Conservation (phyloP, 192 early-diverging fungal genomes). For the Entomortierella beljakovae region DNA sequence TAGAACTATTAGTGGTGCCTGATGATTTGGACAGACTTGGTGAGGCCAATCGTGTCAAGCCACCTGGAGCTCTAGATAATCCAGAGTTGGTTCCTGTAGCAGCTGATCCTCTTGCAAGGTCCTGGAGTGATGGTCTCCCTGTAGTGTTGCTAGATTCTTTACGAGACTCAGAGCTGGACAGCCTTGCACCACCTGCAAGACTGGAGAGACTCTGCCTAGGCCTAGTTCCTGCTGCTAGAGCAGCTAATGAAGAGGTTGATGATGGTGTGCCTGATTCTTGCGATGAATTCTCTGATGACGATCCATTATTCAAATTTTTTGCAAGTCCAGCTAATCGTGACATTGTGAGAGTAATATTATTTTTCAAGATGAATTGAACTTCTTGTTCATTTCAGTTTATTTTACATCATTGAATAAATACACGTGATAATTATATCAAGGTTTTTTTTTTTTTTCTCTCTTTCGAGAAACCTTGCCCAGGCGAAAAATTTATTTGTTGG, state of each 20-base stretch:
- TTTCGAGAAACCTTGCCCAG: slow-evolving; percentile 37
- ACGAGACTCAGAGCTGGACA: neutral
- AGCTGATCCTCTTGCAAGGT: slow-evolving; percentile 7
- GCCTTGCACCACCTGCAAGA: slow-evolving; percentile 2
- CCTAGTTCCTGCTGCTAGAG: neutral
- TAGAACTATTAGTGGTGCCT: neutral
- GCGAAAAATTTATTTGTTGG: slow-evolving; percentile 36
- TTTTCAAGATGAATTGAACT: too few species aligned
- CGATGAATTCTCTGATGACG: neutral
- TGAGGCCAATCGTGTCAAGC: slow-evolving; percentile 8
- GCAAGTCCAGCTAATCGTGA: slow-evolving; percentile 17
- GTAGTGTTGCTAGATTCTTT: neutral
- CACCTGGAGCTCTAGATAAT: slow-evolving; percentile 3
- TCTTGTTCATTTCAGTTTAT: too few species aligned
- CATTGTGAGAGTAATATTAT: too few species aligned
- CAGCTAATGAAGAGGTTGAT: neutral
- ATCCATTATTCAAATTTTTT: neutral
- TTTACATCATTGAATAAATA: too few species aligned
- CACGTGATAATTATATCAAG: too few species aligned
- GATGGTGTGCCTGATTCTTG: neutral
- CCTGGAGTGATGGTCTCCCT: slow-evolving; percentile 1
- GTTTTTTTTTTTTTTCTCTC: slow-evolving; percentile 15
- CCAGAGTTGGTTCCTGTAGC: neutral
- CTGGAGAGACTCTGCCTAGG: slow-evolving; percentile 14
- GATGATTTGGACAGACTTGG: too few species aligned